phyloP scores from a whole-genome alignment of 768 basidiomycete species.

The Suillus ampliporus region DNA sequence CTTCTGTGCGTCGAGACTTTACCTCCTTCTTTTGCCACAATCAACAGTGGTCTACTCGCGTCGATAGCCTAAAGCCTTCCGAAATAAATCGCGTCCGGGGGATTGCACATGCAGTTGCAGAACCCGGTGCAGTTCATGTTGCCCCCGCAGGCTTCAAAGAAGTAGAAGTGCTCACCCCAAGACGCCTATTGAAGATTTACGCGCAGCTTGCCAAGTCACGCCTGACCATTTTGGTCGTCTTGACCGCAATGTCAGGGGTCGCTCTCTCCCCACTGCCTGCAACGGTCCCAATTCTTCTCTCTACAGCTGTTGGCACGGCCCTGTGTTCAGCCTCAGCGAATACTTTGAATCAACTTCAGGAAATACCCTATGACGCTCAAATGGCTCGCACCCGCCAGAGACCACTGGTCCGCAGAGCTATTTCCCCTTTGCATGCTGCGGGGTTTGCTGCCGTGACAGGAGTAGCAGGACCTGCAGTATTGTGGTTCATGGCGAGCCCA shows the following conservation, averaged over 20 bases:
- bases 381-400: constrained; percentile 90
- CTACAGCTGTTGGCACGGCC: constrained; percentile 87
- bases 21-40: constrained; percentile 72
- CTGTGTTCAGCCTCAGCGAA: constrained; percentile 95
- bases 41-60: constrained; percentile 48
- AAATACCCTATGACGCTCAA: constrained; percentile 95
- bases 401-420: constrained; percentile 84
- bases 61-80: background rate
- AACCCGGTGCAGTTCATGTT: constrained; percentile 15
- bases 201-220: constrained; percentile 83
- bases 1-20: constrained; percentile 39
- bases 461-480: constrained; percentile 73
- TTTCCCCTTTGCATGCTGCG: constrained; percentile 84
- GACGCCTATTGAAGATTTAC: constrained; percentile 68
- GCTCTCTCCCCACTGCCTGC: constrained; percentile 90
- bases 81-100: constrained; percentile 16
- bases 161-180: constrained; percentile 51
- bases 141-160: constrained; percentile 39
- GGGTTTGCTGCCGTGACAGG: constrained; percentile 82
- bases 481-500: constrained; percentile 86
- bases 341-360: constrained; percentile 92
- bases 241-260: constrained; percentile 91
- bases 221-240: constrained; percentile 81
- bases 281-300: constrained; percentile 81
- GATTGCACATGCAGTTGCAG: constrained; percentile 18